These are phyloP conservation scores for Puccinia sorghi DNA, from an alignment of 1,284 basidiomycete species.

Conservation along the genomic window DNA sequence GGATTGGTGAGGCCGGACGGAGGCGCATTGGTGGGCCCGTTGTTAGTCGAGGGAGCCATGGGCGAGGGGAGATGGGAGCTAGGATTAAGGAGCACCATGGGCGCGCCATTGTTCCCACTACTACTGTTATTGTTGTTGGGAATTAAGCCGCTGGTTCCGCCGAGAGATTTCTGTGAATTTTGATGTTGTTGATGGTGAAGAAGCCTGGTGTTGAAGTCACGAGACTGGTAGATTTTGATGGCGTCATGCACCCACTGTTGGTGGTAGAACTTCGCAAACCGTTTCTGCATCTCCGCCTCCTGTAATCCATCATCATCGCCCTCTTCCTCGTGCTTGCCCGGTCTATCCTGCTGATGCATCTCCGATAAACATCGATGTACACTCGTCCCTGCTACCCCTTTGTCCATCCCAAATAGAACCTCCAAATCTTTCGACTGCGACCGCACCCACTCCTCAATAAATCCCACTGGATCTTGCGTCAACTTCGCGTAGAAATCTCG, in stretches of 20 bases:
- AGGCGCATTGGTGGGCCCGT: background rate
- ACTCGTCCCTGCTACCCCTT: conserved; percentile 3
- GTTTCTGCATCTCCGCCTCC: conserved; percentile 2
- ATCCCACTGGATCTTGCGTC: conserved; percentile 31
- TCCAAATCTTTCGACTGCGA: conserved; percentile 42
- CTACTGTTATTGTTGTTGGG: background rate
- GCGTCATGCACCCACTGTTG: conserved; percentile 34
- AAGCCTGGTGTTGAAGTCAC: conserved; percentile 12
- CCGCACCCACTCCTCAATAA: conserved; percentile 37
- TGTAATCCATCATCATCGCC: background rate
- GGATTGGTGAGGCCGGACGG: background rate
- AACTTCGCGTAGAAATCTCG: conserved; percentile 45
- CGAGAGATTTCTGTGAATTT: background rate
- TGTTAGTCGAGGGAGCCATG: background rate
- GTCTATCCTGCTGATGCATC: background rate
- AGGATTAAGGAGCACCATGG: background rate
- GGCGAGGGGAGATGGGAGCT: background rate
- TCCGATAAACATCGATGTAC: background rate
- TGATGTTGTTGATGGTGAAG: background rate
- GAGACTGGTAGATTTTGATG: conserved; percentile 25
- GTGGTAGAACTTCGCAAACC: conserved; percentile 30
- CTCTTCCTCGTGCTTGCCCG: background rate
- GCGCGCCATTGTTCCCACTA: background rate
- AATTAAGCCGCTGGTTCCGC: background rate
- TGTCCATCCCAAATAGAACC: conserved; percentile 32